Base-by-base conservation (phyloP, 2,329 filamentous ascomycete genomes). In the Fusarium sp. region DNA sequence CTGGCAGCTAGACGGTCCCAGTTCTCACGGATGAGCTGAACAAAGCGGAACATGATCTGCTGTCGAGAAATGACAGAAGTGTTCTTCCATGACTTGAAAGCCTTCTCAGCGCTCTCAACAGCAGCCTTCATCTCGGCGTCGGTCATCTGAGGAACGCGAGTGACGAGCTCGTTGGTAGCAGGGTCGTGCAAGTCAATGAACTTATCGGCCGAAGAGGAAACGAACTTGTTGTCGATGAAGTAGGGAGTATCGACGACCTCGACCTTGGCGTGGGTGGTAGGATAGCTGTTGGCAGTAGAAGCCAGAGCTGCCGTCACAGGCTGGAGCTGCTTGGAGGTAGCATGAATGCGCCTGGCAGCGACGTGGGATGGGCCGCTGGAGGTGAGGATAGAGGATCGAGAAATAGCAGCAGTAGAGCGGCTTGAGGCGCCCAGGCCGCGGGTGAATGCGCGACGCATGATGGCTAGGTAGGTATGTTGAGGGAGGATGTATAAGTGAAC, bases 41-140 rank as follows among this genome's bases (percentile, higher is more conserved):
- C 91, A 76, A 93, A 94, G 80, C 91, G 91, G 86, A 96, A 95
- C 91, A 95, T 93, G 82, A 95, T 90, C 82, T 93, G 89, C 84
- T 96, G 93, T 68, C 92, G 86, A 67, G 87, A 84, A 71, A 96
- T 85, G 69, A 95, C 83, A 77, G 89, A 92, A 26, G 89, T 94
- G 69, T 86, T 84, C 74, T 84, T 88, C 93, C 93, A 96, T 52
- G 84, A 84, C 69, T 89, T 87, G 79, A 93, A 95, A 2, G 93
- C 93, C 81, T 88, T 89, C 81, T 91, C 83, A 7, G 93, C 92
- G 77, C 91, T 93, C 71, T 88, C 90, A 4, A 94, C 91, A 9
- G 90, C 91, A 16, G 90, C 90, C 79, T 87, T 86, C 75, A 96
- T 87, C 84, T 96, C 93, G 60, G 83, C 89, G 77, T 92, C 88